A percentile compares a stretch with the other conserved stretches of the same genome.
Evolutionary conservation across 306 rosid genomes (phyloP).

Genomic region (Trifolium pratense): DNA sequence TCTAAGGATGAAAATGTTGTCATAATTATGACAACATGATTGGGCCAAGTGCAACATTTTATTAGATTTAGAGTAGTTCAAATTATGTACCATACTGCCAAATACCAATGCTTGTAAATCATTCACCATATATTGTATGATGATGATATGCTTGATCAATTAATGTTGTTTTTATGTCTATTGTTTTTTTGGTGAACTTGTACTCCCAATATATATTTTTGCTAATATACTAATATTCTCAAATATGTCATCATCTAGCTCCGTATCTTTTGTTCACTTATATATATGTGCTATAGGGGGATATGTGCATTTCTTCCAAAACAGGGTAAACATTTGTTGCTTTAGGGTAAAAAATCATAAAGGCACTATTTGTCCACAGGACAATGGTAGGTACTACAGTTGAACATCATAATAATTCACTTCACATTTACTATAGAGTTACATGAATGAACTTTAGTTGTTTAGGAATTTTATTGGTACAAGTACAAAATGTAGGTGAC

Average conservation of each 20-base stretch:
- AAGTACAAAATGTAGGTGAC: slow-evolving; percentile 22
- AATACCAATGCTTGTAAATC: background rate
- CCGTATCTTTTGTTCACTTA: slow-evolving; percentile 20
- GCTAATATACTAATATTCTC: too few relatives aligned
- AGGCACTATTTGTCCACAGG: slow-evolving; percentile 11
- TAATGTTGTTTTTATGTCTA: background rate
- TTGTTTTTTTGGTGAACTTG: background rate
- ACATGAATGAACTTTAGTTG: background rate
- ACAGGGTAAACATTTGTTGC: background rate
- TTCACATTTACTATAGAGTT: background rate
- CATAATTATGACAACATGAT: slow-evolving; percentile 46
- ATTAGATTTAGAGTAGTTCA: slow-evolving; percentile 12
- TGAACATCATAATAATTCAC: slow-evolving; percentile 13
- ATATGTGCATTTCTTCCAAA: background rate
- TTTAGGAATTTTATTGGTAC: slow-evolving; percentile 1
- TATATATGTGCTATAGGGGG: background rate
- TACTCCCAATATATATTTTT: background rate
- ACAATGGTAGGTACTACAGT: background rate
- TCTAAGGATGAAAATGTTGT: slow-evolving; percentile 42
- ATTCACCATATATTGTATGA: slow-evolving; percentile 41
- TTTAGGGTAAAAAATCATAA: slow-evolving; percentile 14
- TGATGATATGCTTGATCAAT: slow-evolving; percentile 30
- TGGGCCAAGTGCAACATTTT: slow-evolving; percentile 29
- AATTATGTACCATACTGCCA: background rate
- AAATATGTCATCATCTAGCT: slow-evolving; percentile 1